Evolutionary conservation across 2,329 filamentous ascomycete genomes (phyloP), one percentile per base, ranked within the genome.

Genomic region (Aspergillus hiratsukae): DNA sequence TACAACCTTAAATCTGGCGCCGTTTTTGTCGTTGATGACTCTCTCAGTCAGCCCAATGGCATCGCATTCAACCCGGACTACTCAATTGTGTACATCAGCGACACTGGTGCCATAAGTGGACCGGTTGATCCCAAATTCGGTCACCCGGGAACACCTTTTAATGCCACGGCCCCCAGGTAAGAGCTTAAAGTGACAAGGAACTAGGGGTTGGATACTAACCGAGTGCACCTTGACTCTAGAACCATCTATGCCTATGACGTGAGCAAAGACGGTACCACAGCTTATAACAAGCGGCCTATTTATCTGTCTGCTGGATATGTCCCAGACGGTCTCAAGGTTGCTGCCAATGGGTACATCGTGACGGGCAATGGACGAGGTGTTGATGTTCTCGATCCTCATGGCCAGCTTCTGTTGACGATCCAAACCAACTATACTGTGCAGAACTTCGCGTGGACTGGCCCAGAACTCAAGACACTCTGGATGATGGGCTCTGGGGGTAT

Each of bases 371-470:
- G 74, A 1, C 64, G 61, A 11, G 74, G 76, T 3, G 70, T 78
- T 5, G 74, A 78, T 63, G 64, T 79, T 17, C 51, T 77, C 25
- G 75, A 77, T 58, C 61, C 63, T 29, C 59, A 64, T 37, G 76
- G 76, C 0, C 66, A 69, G 43, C 62, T 76, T 58, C 63, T 78
- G 25, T 60, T 75, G 48, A 68, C 68, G 14, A 70, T 77, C 10
- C 73, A 77, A 65, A 77, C 75, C n/a, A 75, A 74, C 54, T 76
- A 72, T 56, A 71, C 73, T 2, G 76, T 77, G 43, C 71, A 77
- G 65, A 78, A 78, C 58, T 74, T 79, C 57, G 74, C 71, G 37
- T 78, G 74, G 75, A 72, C 69, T 2, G 75, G 75, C 0, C 59
- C 66, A 7, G 67, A 75, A 62, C 63, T 73, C 49, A 73, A 68